Conservation (phyloP, 768 basidiomycete species). For the Chalciporus piperatus region DNA sequence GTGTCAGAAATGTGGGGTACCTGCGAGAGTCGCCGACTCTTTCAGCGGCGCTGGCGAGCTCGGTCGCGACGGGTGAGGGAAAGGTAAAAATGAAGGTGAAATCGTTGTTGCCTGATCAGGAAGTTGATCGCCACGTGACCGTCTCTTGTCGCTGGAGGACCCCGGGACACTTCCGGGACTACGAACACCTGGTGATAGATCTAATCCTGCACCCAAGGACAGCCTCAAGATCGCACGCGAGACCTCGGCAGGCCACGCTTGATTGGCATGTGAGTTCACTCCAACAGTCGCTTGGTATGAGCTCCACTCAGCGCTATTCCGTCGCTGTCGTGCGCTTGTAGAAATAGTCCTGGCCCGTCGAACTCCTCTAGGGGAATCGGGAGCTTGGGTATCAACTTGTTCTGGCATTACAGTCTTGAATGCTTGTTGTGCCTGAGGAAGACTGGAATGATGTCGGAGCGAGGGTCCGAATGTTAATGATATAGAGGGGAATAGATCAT, state of each 20-base stretch:
- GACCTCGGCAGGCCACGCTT: slow-evolving; percentile 57
- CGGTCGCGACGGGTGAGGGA: slow-evolving; percentile 27
- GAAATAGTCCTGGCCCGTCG: slow-evolving; percentile 31
- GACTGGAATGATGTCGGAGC: slow-evolving; percentile 27
- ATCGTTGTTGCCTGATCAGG: slow-evolving; percentile 15
- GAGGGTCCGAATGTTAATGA: slow-evolving; percentile 26
- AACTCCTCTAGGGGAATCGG: slow-evolving; percentile 1
- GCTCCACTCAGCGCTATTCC: slow-evolving; percentile 58
- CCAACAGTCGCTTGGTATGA: slow-evolving; percentile 44
- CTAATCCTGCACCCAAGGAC: slow-evolving; percentile 36
- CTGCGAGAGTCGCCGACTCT: slow-evolving; percentile 27
- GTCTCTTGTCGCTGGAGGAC: slow-evolving; percentile 17
- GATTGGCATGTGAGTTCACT: slow-evolving; percentile 28
- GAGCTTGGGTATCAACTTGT: slow-evolving; percentile 2
- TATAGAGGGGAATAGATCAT: slow-evolving; percentile 22
- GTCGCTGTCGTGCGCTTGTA: slow-evolving; percentile 38
- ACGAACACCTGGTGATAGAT: neutral
- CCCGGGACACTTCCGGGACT: slow-evolving; percentile 17
- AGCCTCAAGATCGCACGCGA: slow-evolving; percentile 54
- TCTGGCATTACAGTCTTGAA: slow-evolving; percentile 15
- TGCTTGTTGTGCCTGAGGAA: slow-evolving; percentile 25
- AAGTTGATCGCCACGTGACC: slow-evolving; percentile 21
- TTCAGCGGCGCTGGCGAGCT: slow-evolving; percentile 11
- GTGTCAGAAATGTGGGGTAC: slow-evolving; percentile 7
- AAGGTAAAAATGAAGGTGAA: slow-evolving; percentile 30